A percentile compares a stretch with the other conserved stretches of the same genome.
Conservation (phyloP, 192 early-diverging fungal species). For the Obelidium mucronatum region DNA sequence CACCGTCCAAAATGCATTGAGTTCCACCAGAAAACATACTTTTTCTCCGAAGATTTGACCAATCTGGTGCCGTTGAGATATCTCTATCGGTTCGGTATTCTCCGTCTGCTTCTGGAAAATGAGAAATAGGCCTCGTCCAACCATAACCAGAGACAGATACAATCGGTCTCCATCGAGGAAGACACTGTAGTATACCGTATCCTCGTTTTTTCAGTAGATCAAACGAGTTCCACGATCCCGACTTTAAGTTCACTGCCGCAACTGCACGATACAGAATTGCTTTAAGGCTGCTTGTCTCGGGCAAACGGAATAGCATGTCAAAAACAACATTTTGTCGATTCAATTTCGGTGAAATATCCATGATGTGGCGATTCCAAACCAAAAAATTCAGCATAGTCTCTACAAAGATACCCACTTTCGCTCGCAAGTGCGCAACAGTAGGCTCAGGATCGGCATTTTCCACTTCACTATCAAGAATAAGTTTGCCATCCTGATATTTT, state of each 20-base stretch:
- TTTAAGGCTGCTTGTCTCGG: not conserved
- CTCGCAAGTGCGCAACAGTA: not conserved
- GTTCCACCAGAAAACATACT: not conserved
- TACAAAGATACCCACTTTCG: not conserved
- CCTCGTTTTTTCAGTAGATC: not conserved
- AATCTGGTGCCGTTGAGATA: not conserved
- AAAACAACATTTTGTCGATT: not conserved
- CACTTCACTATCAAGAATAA: not conserved
- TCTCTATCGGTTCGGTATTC: not conserved
- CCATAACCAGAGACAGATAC: not conserved
- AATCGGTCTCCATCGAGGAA: not conserved
- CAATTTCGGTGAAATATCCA: not conserved
- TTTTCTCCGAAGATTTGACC: not conserved
- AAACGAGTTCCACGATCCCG: not conserved
- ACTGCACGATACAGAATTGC: not conserved
- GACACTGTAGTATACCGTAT: conserved; percentile 6
- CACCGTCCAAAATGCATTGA: conserved; percentile 1
- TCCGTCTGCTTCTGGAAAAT: not conserved
- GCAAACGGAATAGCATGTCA: not conserved
- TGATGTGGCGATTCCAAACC: not conserved
- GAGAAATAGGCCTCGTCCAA: not conserved
- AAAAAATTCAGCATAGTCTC: conserved; percentile 3
- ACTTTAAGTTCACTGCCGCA: not conserved
- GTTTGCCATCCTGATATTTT: not conserved
- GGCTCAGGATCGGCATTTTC: not conserved